Evolutionary conservation across 1,139 yeast genomes (phyloP), one percentile per base, ranked within the genome.

Genomic region (Yamadazyma diddensiae): DNA sequence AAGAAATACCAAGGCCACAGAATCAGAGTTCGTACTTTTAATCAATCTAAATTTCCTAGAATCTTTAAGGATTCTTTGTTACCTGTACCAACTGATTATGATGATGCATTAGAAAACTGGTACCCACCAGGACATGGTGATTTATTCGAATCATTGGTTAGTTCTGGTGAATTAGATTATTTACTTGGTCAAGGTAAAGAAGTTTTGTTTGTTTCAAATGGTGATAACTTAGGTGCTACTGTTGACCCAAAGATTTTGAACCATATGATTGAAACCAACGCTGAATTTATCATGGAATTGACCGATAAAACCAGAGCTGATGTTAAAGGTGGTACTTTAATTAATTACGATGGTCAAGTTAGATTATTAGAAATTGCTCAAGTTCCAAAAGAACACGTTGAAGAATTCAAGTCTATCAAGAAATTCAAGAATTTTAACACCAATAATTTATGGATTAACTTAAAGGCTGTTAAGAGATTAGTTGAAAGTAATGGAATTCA

Each of bases 121-220:
- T 94, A 92, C 62, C 98, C 98, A 33, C 98, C 98, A 16, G 98
- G 98, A 33, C 98, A 92, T 62, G 98, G 98, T 65, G 98, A 92
- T 64, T 72, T 92, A 63, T 92, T 90, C 52, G 98, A 92, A 68
- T 71, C 94, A 18, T 72, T 92, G 57, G 82, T 85, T 41, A 80
- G 86, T 42, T 82, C 95, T 13, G 98, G 98, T 39, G 92, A 92
- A 57, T 75, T 92, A 50, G 98, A 92, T 57, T 80, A 86, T 42
- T 75, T 92, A 49, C 73, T 92, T 50, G 88, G 82, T 34, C 94
- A 87, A 58, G 98, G 98, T 48, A 87, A 94, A 70, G 98, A 92
- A 68, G 73, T 87, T 44, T 71, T 92, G 54, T 92, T 92, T 55
- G 97, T 92, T 30, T 92, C 98, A 41, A 92, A 92, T 62, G 97